Percentiles rank a stretch among this genome's conserved stretches.
Conservation (phyloP, 1,139 yeast genomes). For the Pichia sp. region DNA sequence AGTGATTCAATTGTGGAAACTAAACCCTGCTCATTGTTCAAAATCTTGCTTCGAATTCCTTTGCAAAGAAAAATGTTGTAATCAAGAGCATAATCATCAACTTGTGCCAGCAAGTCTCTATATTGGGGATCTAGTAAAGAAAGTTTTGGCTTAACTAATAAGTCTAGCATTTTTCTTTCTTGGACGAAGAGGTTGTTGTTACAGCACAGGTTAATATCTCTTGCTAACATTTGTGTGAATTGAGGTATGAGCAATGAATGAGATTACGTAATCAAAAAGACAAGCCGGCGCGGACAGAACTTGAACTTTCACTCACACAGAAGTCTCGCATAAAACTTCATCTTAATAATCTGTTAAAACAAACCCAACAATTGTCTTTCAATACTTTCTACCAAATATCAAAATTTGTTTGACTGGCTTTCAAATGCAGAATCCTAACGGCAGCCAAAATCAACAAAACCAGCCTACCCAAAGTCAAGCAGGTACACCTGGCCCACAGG, state of each 20-base stretch:
- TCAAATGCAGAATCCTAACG: conserved; percentile 4
- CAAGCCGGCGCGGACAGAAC: too few species aligned
- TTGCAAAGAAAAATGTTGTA: conserved; percentile 29
- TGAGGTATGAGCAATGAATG: too few species aligned
- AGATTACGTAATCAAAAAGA: too few species aligned
- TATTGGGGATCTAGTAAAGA: conserved; percentile 6
- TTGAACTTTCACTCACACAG: too few species aligned
- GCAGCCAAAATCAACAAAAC: conserved; percentile 8
- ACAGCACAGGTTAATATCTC: too few species aligned
- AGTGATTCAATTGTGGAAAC: conserved; percentile 18
- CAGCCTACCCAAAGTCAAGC: conserved; percentile 13
- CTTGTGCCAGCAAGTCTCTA: conserved; percentile 15
- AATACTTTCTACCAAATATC: too few species aligned
- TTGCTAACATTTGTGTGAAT: too few species aligned
- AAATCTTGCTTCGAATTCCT: conserved; percentile 23
- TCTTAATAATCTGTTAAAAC: too few species aligned
- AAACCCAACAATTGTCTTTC: too few species aligned
- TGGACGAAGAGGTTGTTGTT: too few species aligned
- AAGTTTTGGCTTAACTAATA: conserved; percentile 2
- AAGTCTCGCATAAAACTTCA: too few species aligned
- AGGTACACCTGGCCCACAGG: neutral
- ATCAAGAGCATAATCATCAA: conserved; percentile 31
- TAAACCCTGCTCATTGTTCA: conserved; percentile 15
- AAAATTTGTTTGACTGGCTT: too few species aligned
- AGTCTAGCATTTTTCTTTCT: conserved; percentile 5